Base-by-base conservation (phyloP, 306 rosid species). In the Lagenaria siceraria region DNA sequence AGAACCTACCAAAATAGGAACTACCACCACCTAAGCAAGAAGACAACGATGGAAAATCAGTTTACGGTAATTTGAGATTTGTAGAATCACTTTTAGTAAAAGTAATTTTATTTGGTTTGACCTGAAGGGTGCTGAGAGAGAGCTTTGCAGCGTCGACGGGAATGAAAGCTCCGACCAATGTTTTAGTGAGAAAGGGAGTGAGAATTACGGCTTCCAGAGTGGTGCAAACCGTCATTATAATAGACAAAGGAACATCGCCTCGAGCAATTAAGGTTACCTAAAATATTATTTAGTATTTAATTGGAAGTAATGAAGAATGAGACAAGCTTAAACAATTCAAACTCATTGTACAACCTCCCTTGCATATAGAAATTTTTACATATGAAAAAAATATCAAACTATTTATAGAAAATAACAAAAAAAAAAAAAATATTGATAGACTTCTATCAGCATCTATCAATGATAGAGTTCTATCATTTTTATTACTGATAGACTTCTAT, bases 161-260 rank as follows among this genome's bases (percentile, higher is more conserved):
- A 68, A 82, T 76, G 5, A 24, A 85, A 49, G 88, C 61, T 33
- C 88, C 86, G 0, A 80, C 86, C 9, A 85, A 62, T 29, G 56
- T 59, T 79, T 64, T 82, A 40, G 84, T 85, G 21, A 85, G 79
- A 18, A 85, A 53, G 38, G 88, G 88, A 65, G 88, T 82, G 43
- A 85, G 62, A 63, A 80, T n/a, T 12, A 85, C 86, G 0, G 84
- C 88, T 62, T 73, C 84, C 11, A 85, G 77, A 68, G 88, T 85
- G 29, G 88, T 85, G 84, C 88, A 85, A 11, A 70, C 64, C 0
- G 88, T 85, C 88, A 85, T 61, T 10, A 85, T 80, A 72, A 85
- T 80, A 56, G 88, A 85, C 76, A 85, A 74, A 56, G 88, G 81
- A 74, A 85, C 88, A 42, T 85, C 88, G 25, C 88, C 88, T 79